Evolutionary conservation across 495 filamentous ascomycete species (phyloP), one percentile per base, ranked within the genome.

Genomic region (Penicillium chermesinum): DNA sequence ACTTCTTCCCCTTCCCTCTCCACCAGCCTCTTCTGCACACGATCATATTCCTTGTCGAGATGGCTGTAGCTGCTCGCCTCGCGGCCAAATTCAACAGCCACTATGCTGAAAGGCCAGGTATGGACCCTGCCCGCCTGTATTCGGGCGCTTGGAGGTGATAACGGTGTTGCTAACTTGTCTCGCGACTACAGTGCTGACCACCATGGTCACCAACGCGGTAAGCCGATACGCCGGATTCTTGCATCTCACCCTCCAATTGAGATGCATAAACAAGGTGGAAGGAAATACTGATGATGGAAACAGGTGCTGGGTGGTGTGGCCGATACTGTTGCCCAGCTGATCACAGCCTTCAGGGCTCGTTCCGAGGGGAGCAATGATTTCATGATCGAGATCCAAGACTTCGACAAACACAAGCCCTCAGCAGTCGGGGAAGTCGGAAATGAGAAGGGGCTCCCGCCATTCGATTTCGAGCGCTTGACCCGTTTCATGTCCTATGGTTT

Each of bases 141-240:
- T 37, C 30, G 19, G 16, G 22, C 16, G 5, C 34, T 17, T 27
- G 35, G 27, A 35, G 30, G 41, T 30, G 53, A 64, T 71, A 53
- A 15, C 21, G 36, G 33, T 36, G 30, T 41, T 19, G 50, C 64
- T 72, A 53, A 70, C 62, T 53, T 30, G 16, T 49, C 48, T 35
- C 25, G 44, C 41, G 5, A 50, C 25, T 46, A 56, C 68, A 87
- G 88, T 98, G 32, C 76, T 98, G 51, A 98, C 93, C 35, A 98
- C 91, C 65, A 98, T 97, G 93, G 86, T 96, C 51, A 91, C 89
- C 55, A 98, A 98, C 69, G 86, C 93, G 47, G 85, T 98, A 81
- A 62, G 80, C 66, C 7, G 5, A 16, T 4, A 22, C 12, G 25
- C 25, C 25, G 25, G 10, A 30, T 10, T 5, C 25, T 30, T 30